Evolutionary conservation across 2,329 filamentous ascomycete genomes (phyloP), one percentile per base, ranked within the genome.

Genomic region (Penicillium brevicompactum): DNA sequence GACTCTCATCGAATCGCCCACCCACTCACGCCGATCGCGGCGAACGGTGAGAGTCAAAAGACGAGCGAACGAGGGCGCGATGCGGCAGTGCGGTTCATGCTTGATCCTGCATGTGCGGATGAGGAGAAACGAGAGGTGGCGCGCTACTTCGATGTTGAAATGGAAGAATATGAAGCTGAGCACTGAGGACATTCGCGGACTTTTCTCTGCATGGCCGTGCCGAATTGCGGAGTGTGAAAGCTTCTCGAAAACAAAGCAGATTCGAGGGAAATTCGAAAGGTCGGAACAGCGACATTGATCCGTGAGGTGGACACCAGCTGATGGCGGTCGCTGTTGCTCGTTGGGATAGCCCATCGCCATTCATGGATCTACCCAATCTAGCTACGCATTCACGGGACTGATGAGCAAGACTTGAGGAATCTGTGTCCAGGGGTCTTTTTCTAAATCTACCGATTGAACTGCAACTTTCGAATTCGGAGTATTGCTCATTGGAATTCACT

Each of bases 61-160:
- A 70, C 66, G 32, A 77, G 67, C 11, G 77, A 80, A 55, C 70
- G 76, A 11, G 78, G 80, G 6, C 75, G 79, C 31, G 88, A 91
- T 21, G 89, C 89, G 6, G 96, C 93, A 0, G 86, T 95, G 61
- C 85, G 94, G 6, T 97, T 96, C 72, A 91, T 97, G 74, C 87
- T 97, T 46, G 90, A 96, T 61, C 85, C 87, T 0, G 87, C 88
- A 51, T 84, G 88, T 47, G 92, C 92, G 2, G 82, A 83, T 45
- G 80, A 81, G 14, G 94, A 99, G 74, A 84, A 85, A 64, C 81
- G 82, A 11, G 80, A 82, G 11, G 88, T 92, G 2, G 81, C 82
- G 4, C 80, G 83, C 47, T 92, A 87, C 71, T 91, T 88, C 68
- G 84, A 83, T 68, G 79, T 90, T 41, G 91, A 95, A 68, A 85